phyloP scores from a whole-genome alignment of 768 basidiomycete species.

The Kwoniella europaea region DNA sequence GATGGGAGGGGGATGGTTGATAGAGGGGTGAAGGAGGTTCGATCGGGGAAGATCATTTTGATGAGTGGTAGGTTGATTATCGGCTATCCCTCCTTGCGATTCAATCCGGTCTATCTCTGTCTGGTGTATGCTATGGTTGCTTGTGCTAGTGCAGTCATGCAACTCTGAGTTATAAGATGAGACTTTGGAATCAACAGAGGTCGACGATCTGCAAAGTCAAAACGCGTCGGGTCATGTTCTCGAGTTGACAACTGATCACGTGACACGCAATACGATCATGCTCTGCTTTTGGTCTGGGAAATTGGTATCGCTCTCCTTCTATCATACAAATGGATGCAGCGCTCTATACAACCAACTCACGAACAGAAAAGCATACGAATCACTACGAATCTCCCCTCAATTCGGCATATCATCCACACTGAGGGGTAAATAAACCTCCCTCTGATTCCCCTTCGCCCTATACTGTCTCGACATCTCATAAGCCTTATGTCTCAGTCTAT shows the following conservation, averaged over 20 bases:
- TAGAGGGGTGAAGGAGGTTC: constrained; percentile 37
- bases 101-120: not conserved
- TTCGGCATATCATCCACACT: constrained; percentile 21
- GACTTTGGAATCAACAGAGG: too few species aligned
- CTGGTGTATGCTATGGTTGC: not conserved
- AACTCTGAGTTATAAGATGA: too few species aligned
- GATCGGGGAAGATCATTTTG: constrained; percentile 27
- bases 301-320: too few species aligned
- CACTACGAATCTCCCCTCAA: not conserved
- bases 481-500: constrained; percentile 23
- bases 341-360: too few species aligned
- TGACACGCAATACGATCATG: too few species aligned
- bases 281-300: too few species aligned
- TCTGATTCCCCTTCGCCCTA: constrained; percentile 26
- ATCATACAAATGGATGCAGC: too few species aligned
- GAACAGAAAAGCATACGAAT: too few species aligned
- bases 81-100: not conserved
- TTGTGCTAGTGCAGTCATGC: not conserved
- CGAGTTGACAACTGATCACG: too few species aligned
- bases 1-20: constrained; percentile 28
- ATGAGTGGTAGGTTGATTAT: not conserved
- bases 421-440: constrained; percentile 18
- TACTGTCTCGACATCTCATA: constrained; percentile 25
- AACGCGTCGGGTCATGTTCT: not conserved
- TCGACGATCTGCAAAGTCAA: not conserved